Base-by-base conservation (phyloP, 2,329 filamentous ascomycete species). In the Plectosphaerella sp. region DNA sequence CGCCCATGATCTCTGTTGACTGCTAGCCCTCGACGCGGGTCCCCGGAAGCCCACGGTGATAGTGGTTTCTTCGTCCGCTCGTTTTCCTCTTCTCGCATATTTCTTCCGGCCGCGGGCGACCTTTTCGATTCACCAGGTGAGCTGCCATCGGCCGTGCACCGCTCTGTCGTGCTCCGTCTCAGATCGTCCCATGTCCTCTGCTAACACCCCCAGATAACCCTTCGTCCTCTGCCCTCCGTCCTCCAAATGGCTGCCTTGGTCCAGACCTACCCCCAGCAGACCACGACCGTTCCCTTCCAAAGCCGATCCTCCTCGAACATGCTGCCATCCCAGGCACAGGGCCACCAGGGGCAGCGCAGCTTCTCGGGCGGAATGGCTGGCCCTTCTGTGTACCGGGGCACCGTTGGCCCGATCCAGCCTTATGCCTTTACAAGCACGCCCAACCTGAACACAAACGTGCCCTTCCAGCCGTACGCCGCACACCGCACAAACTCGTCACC, bases 371-470 rank as follows among this genome's bases (percentile, higher is more conserved):
- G 67, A 65, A 73, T 75, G 62, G 74, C 75, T 64, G 76, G 67
- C 63, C 71, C 73, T 41, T 65, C 72, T 42, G 74, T 69, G 51
- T 87, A 83, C 66, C 82, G 78, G 62, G 76, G 76, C 55, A 78
- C 72, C 57, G 72, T 77, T 35, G 74, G 75, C 22, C 82, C 86
- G 14, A 82, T 89, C 56, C 87, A 90, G 64, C 87, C 88, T 9
- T 92, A 91, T 70, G 86, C 87, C 42, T 91, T 91, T 64, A 87
- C 83, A 3, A 79, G 76, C 60, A 87, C 86, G n/a, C 86, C 87
- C 22, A 84, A 77, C 57, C 70, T 89, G 59, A 78, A 80, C 55
- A 80, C 76, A 54, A 69, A 68, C 45, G 71, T 73, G 28, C 28
- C 28, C 72, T 79, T 82, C 72, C 76, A 80, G 56, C 74, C 76